A percentile compares a stretch with the other conserved stretches of the same genome.
Evolutionary conservation across 129 eudicot genomes (phyloP).

Genomic region (Daucus carota): DH1_v3.0 NC_030388.2:1624501-1625000

Average conservation of each 20-base stretch:
- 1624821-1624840: conserved; percentile 46
- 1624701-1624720: background rate
- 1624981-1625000: background rate
- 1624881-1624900: conserved; percentile 91
- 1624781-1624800: conserved; percentile 92
- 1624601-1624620: background rate
- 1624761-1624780: conserved; percentile 76
- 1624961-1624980: background rate
- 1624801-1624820: conserved; percentile 72
- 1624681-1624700: background rate
- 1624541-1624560: background rate
- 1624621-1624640: background rate
- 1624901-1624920: conserved; percentile 98
- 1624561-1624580: background rate
- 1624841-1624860: conserved; percentile 50
- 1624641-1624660: background rate
- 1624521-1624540: background rate
- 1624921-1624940: conserved; percentile 55
- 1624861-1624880: conserved; percentile 76
- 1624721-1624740: background rate
- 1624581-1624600: background rate
- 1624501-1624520: background rate
- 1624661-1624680: background rate
- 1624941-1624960: background rate
- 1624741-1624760: background rate